Evolutionary conservation across 2,329 filamentous ascomycete genomes (phyloP).

Genomic region (Penicillium sp.): DNA sequence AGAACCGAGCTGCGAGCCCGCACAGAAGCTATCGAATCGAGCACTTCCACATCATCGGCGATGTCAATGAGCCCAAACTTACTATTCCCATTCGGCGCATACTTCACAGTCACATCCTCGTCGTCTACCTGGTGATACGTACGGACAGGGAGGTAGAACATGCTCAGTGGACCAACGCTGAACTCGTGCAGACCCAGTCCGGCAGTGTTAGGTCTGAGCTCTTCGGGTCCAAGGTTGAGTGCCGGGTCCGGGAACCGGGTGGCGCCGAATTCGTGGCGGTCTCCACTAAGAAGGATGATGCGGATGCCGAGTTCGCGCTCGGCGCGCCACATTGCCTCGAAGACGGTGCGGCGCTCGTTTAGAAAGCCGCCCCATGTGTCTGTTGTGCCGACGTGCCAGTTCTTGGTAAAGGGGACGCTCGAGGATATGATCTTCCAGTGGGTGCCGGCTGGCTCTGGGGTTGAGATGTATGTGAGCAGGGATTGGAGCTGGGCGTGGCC

Average conservation of each 20-base stretch:
- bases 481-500: conserved; percentile 75
- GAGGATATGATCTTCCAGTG: conserved; percentile 93
- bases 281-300: conserved; percentile 81
- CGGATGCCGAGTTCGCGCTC: conserved; percentile 68
- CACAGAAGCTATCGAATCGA: conserved; percentile 13
- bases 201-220: conserved; percentile 23
- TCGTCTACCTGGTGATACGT: conserved; percentile 80
- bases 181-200: conserved; percentile 71
- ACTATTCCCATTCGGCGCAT: conserved; percentile 75
- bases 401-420: conserved; percentile 93
- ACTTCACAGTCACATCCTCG: conserved; percentile 82
- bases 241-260: conserved; percentile 64
- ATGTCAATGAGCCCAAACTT: conserved; percentile 88
- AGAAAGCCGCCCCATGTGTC: conserved; percentile 97
- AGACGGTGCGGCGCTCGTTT: conserved; percentile 70
- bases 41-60: conserved; percentile 57
- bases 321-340: conserved; percentile 90
- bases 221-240: conserved; percentile 17
- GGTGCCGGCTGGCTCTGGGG: conserved; percentile 71
- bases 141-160: conserved; percentile 85
- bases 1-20: conserved; percentile 58
- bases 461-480: conserved; percentile 72
- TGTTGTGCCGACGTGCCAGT: conserved; percentile 83
- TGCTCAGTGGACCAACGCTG: conserved; percentile 83
- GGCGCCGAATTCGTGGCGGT: conserved; percentile 95